Percentiles rank a stretch among this genome's conserved stretches.
These are phyloP conservation scores for Mycothermus thermophilus DNA, from an alignment of 495 filamentous ascomycete species.

Conservation along the genomic window DNA sequence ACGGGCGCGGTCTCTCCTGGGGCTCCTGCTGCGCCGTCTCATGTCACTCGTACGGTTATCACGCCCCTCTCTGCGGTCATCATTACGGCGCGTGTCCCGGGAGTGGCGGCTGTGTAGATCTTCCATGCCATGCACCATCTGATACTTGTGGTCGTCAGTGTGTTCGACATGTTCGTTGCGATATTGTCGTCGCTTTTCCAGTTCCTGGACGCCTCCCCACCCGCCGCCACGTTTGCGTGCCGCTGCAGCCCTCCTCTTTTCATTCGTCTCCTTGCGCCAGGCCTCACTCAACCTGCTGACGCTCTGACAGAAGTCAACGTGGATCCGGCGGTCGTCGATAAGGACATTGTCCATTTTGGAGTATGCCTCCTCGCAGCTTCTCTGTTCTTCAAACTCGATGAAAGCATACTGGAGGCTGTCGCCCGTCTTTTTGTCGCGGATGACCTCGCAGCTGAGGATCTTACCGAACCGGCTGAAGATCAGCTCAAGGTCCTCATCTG, in stretches of 20 bases:
- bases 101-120: slow-evolving; percentile 39
- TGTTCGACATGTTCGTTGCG: slow-evolving; percentile 47
- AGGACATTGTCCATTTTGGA: slow-evolving; percentile 96
- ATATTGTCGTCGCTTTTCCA: slow-evolving; percentile 89
- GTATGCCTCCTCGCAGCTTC: slow-evolving; percentile 88
- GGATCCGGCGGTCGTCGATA: slow-evolving; percentile 94
- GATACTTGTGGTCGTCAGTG: slow-evolving; percentile 42
- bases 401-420: slow-evolving; percentile 97
- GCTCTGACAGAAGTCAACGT: slow-evolving; percentile 97
- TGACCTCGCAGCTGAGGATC: slow-evolving; percentile 92
- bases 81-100: slow-evolving; percentile 15
- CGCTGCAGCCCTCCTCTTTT: slow-evolving; percentile 52
- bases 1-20: slow-evolving; percentile 19
- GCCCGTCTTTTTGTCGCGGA: slow-evolving; percentile 83
- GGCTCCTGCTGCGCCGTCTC: slow-evolving; percentile 27
- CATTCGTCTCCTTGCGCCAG: slow-evolving; percentile 80
- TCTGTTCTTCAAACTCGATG: slow-evolving; percentile 88
- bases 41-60: slow-evolving; percentile 8
- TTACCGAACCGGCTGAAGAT: slow-evolving; percentile 96
- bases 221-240: slow-evolving; percentile 51
- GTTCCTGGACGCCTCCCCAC: slow-evolving; percentile 73
- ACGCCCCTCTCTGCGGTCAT: slow-evolving; percentile 7
- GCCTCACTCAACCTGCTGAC: slow-evolving; percentile 81
- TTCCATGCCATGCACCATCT: slow-evolving; percentile 74
- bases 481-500: slow-evolving; percentile 83